Evolutionary conservation across 495 filamentous ascomycete genomes (phyloP).

Genomic region (Lichenothelia convexa): DNA sequence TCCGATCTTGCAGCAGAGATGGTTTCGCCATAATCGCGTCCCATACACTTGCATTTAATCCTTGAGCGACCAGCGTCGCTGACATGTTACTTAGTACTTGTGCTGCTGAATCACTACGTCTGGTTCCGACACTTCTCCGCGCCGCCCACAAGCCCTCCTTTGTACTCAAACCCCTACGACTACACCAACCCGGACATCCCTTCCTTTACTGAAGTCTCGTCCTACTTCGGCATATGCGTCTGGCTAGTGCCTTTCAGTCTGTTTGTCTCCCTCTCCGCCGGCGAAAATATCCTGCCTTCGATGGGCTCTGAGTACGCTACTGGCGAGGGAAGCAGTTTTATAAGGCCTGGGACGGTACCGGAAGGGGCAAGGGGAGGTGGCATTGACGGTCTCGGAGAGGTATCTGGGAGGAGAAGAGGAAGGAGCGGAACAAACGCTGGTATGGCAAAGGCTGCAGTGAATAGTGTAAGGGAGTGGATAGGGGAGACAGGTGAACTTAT

Average conservation of each 20-base stretch:
- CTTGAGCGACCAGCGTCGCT: too few species aligned
- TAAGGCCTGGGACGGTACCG: constrained; percentile 19
- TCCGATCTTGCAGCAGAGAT: not conserved
- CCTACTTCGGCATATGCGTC: constrained; percentile 89
- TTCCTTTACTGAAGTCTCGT: constrained; percentile 84
- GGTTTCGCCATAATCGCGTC: too few species aligned
- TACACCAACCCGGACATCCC: constrained; percentile 40
- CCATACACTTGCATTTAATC: too few species aligned
- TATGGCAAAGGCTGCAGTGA: constrained; percentile 79
- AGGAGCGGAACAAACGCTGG: constrained; percentile 40
- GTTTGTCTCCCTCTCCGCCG: constrained; percentile 81
- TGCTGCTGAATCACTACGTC: constrained; percentile 82
- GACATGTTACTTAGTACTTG: constrained; percentile 39
- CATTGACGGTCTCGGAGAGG: not conserved
- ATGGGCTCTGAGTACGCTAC: constrained; percentile 56
- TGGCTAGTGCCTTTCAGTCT: constrained; percentile 93
- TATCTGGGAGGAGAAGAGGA: constrained; percentile 6
- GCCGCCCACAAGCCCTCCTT: constrained; percentile 12
- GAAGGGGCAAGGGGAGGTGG: constrained; percentile 20
- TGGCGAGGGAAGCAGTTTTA: constrained; percentile 29
- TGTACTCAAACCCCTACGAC: constrained; percentile 11
- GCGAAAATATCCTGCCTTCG: constrained; percentile 83
- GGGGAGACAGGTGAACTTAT: constrained; percentile 52
- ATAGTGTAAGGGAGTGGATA: constrained; percentile 53
- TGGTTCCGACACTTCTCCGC: constrained; percentile 89